Evolutionary conservation across 2,329 filamentous ascomycete species (phyloP), one percentile per base, ranked within the genome.

Genomic region (Daldinia eschscholtzii): DNA sequence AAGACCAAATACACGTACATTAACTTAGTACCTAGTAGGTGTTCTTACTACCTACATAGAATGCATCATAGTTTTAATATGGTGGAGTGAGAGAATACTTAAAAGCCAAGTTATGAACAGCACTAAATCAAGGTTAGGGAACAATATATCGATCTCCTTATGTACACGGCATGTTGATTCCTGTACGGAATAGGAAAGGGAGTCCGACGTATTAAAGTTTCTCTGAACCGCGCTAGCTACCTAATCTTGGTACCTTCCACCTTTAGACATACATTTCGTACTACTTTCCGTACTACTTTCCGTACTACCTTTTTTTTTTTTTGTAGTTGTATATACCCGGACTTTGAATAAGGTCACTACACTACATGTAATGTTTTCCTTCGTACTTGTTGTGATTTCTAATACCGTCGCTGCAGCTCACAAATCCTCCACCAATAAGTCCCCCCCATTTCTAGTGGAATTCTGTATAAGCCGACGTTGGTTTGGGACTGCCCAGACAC

Each of bases 141-240:
- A 48, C 30, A 63, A 63, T 63, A 63, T 65, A 68, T 65, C 48
- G 30, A 50, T 15, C 44, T 63, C 61, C 64, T 60, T 57, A 50
- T 56, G 57, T 66, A 58, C 48, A 65, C 65, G 61, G 68, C 65
- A 63, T 55, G 57, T 68, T 56, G 58, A 60, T 63, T 65, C 56
- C 68, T 48, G 61, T 50, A 63, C 68, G 15, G 18, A 70, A 63
- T 65, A 63, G 68, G 68, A 67, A 70, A 26, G 58, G 58, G 58
- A 70, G 60, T 23, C 68, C 65, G 68, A 57, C 26, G 52, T 64
- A 52, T 55, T 35, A 55, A 55, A 55, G 52, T 37, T 55, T 55
- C 52, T 30, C 13, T 52, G 6, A 37, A 35, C 30, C 52, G 23
- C 33, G 46, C 52, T 20, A 58, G 33, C 33, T 35, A 33, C 35